Percentiles rank a stretch among this genome's conserved stretches.
phyloP scores from a whole-genome alignment of 2,329 filamentous ascomycete species.

The Trichophaea hybrida region DNA sequence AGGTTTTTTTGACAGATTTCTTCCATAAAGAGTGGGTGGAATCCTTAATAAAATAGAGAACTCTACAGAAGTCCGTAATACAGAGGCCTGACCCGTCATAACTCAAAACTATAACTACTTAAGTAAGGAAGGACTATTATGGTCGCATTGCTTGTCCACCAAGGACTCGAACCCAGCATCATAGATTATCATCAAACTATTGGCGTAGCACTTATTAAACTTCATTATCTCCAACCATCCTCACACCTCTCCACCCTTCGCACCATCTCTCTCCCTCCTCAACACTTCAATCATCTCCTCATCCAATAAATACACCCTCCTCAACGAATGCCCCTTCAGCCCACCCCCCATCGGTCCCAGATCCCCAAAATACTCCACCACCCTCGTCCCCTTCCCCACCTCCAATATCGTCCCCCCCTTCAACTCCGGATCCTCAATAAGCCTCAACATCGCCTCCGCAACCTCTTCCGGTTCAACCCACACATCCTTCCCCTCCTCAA shows the following conservation, averaged over 20 bases:
- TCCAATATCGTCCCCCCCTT: slow-evolving; percentile 35
- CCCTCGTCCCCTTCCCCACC: slow-evolving; percentile 30
- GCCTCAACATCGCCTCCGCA: slow-evolving; percentile 35
- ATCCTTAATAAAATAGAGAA: too few species aligned
- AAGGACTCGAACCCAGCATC: too few species aligned
- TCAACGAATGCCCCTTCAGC: neutral
- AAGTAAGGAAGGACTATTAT: too few species aligned
- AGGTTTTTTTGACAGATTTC: too few species aligned
- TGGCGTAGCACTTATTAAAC: too few species aligned
- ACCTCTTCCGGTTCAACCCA: slow-evolving; percentile 36
- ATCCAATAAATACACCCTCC: neutral
- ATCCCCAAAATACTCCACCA: slow-evolving; percentile 32
- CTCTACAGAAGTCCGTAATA: too few species aligned
- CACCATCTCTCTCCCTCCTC: neutral
- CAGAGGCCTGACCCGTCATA: too few species aligned
- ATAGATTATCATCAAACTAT: too few species aligned
- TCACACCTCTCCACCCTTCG: neutral
- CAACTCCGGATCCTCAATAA: slow-evolving; percentile 30
- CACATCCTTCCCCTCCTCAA: slow-evolving; percentile 30
- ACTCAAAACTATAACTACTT: too few species aligned
- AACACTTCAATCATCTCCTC: neutral
- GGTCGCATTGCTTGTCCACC: too few species aligned
- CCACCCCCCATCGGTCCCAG: slow-evolving; percentile 29
- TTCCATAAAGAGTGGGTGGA: too few species aligned
- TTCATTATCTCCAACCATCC: too few species aligned